Evolutionary conservation across 257 asterid species (phyloP), one percentile per base, ranked within the genome.

Genomic region (Penstemon newberryi): DNA sequence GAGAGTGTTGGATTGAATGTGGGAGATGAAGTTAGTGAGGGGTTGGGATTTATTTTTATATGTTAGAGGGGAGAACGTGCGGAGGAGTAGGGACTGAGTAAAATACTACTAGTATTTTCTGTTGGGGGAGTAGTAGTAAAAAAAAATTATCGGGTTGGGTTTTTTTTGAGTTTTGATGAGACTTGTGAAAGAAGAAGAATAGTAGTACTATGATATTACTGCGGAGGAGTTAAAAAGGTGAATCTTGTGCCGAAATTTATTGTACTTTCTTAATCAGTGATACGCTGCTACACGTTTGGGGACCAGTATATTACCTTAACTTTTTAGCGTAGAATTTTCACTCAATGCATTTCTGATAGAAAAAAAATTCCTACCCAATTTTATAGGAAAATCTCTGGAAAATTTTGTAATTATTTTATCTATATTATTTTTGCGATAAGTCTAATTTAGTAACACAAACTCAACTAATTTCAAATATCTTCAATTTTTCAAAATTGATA

Each of bases 21-120:
- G 49, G 46, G 38, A 62, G 69, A 49, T 7, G 66, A 25, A 64
- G 59, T 36, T 72, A 66, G 18, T 15, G 18, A 15, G 18, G 69
- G 55, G 60, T 76, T 51, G 66, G 39, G 33, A 63, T 37, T 53
- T 78, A 79, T 0, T 81, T 79, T 75, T 84, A 84, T 79, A 79
- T 73, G 82, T 70, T 60, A 42, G 46, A 69, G 60, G 61, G 60
- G 50, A 62, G 75, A 78, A 83, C 89, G 83, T 80, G 88, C 74
- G 62, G 60, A 4, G 56, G 51, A 52, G 65, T 45, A 38, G 57
- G n/a, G 71, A 15, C 18, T 15, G 18, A 7, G 54, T 11, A 11
- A 63, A 11, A 1, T 9, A n/a, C n/a, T n/a, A n/a, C n/a, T n/a
- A 3, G 2, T 0, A 0, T 25, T 25, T 25, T 25, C 33, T 25